A percentile compares a stretch with the other conserved stretches of the same genome.
These are phyloP conservation scores for Penicillium oxalicum DNA, from an alignment of 2,329 filamentous ascomycete species.

Conservation along the genomic window DNA sequence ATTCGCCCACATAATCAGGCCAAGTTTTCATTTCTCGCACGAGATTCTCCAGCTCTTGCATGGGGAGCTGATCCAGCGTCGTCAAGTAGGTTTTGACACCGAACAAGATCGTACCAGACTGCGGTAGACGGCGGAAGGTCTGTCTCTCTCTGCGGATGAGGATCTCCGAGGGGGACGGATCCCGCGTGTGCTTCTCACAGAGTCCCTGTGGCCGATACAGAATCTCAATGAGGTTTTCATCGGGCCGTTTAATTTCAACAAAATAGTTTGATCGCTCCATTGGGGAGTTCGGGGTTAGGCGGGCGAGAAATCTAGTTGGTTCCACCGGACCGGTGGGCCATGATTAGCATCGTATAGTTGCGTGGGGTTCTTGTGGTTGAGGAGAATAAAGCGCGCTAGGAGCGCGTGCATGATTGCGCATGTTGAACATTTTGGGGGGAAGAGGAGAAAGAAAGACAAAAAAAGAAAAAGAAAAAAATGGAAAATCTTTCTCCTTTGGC, in stretches of 20 bases:
- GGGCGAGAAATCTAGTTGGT: constrained; percentile 39
- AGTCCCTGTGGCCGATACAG: constrained; percentile 42
- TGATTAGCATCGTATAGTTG: neutral
- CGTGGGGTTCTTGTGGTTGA: no score
- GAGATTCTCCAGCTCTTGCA: constrained; percentile 38
- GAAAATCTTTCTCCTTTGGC: no score
- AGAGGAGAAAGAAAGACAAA: no score
- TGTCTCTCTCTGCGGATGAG: constrained; percentile 47
- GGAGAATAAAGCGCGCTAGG: neutral
- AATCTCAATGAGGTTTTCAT: constrained; percentile 35
- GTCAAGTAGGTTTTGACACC: constrained; percentile 46
- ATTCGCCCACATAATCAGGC: constrained; percentile 41
- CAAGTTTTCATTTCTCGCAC: constrained; percentile 42
- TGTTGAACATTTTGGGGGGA: no score
- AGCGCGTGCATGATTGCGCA: neutral
- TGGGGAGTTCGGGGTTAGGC: constrained; percentile 38
- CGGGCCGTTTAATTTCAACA: constrained; percentile 42
- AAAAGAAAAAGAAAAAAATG: no score
- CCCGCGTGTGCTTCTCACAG: constrained; percentile 32
- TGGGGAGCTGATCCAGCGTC: constrained; percentile 36
- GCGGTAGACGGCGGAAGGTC: constrained; percentile 44
- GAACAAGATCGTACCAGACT: constrained; percentile 44
- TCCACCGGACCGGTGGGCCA: constrained; percentile 1
- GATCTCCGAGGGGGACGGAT: constrained; percentile 37
- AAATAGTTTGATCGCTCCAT: constrained; percentile 49